A percentile compares a stretch with the other conserved stretches of the same genome.
Evolutionary conservation across 2,329 filamentous ascomycete genomes (phyloP).

Genomic region (Colletotrichum chlorophyti): DNA sequence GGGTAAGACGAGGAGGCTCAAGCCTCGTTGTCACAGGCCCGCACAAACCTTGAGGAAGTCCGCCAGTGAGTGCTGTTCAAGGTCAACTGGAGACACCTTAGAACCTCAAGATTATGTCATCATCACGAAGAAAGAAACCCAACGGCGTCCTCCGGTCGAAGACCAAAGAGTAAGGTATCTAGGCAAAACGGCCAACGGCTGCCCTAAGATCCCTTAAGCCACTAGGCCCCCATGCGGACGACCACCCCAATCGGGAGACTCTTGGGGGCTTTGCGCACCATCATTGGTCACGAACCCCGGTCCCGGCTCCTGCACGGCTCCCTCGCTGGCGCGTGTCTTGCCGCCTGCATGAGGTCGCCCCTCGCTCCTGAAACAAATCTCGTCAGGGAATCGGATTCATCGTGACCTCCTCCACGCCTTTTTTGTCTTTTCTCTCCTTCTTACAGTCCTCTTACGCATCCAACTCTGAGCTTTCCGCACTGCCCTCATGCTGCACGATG

Average conservation of each 20-base stretch:
- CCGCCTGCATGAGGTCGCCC: slow-evolving; percentile 22
- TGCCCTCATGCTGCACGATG: not conserved
- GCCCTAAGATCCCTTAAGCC: slow-evolving; percentile 20
- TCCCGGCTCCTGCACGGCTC: slow-evolving; percentile 8
- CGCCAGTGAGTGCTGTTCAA: too few species aligned
- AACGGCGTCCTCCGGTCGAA: not conserved
- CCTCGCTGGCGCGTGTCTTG: slow-evolving; percentile 14
- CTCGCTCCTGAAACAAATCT: slow-evolving; percentile 25
- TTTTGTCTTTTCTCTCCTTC: not conserved
- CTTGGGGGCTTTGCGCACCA: slow-evolving; percentile 6
- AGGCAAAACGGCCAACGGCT: slow-evolving; percentile 16
- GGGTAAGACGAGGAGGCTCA: too few species aligned
- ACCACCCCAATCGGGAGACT: slow-evolving; percentile 26
- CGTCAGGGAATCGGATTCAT: slow-evolving; percentile 29
- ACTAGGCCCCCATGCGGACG: slow-evolving; percentile 16
- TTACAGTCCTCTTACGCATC: not conserved
- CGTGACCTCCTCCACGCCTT: slow-evolving; percentile 14
- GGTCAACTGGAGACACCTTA: too few species aligned
- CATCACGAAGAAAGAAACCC: too few species aligned
- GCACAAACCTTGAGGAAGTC: too few species aligned
- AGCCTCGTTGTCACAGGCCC: too few species aligned
- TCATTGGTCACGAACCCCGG: slow-evolving; percentile 16
- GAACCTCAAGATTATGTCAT: too few species aligned
- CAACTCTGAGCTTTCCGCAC: not conserved
- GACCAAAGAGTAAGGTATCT: too few species aligned